Evolutionary conservation across 108 stramenopile species (phyloP).

Genomic region (Chaetoceros muelleri): DNA sequence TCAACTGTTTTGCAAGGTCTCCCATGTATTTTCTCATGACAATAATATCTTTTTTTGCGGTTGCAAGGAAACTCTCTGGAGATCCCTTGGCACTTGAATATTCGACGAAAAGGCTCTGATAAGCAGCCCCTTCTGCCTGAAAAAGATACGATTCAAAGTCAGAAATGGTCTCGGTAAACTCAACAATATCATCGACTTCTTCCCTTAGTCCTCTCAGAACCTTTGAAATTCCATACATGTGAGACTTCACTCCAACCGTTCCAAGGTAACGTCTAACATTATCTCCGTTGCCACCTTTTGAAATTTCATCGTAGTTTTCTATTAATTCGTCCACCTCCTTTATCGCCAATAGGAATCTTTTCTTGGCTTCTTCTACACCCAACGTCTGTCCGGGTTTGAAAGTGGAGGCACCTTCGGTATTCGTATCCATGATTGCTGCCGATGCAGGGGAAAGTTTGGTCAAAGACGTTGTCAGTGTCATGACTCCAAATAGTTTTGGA

Average conservation of each 20-base stretch:
- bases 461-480: neutral
- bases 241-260: slow-evolving; percentile 35
- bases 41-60: slow-evolving; percentile 32
- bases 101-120: slow-evolving; percentile 50
- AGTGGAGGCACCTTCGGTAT: neutral
- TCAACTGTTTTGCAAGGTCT: slow-evolving; percentile 29
- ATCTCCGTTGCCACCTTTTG: slow-evolving; percentile 37
- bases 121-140: slow-evolving; percentile 49
- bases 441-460: neutral
- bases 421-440: slow-evolving; percentile 1
- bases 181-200: slow-evolving; percentile 46
- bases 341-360: slow-evolving; percentile 28
- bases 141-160: slow-evolving; percentile 44
- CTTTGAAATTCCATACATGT: slow-evolving; percentile 48
- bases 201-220: slow-evolving; percentile 32
- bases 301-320: slow-evolving; percentile 37
- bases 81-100: slow-evolving; percentile 39
- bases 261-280: slow-evolving; percentile 45
- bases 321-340: slow-evolving; percentile 36
- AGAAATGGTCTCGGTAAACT: slow-evolving; percentile 39
- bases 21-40: slow-evolving; percentile 38
- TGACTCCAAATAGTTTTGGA: no score
- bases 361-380: slow-evolving; percentile 18
- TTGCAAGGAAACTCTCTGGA: slow-evolving; percentile 33
- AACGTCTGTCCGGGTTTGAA: slow-evolving; percentile 5